Evolutionary conservation across 345 rosid species (phyloP).

Genomic region (Linum usitatissimum): DNA sequence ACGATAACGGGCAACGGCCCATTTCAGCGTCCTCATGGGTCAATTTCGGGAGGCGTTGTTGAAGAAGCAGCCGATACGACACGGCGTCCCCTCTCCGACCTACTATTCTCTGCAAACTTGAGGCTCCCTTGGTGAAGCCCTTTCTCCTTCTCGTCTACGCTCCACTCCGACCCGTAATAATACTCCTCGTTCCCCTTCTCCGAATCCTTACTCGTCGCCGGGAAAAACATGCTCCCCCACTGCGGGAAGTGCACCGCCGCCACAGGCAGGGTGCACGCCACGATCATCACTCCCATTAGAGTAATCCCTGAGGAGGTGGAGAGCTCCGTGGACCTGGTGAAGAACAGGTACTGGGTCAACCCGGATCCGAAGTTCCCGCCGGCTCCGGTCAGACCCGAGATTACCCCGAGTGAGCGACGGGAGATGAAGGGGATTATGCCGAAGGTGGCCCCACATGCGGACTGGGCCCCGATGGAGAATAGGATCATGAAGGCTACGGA

Average conservation of each 20-base stretch:
- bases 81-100: slow-evolving; percentile 7
- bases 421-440: slow-evolving; percentile 49
- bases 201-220: slow-evolving; percentile 5
- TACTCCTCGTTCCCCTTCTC: slow-evolving; percentile 6
- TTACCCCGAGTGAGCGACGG: slow-evolving; percentile 40
- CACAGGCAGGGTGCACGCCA: slow-evolving; percentile 9
- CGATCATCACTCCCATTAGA: slow-evolving; percentile 13
- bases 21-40: no score
- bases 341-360: slow-evolving; percentile 38
- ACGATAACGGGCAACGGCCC: no score
- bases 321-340: slow-evolving; percentile 18
- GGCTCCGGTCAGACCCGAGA: slow-evolving; percentile 43
- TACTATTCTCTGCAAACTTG: slow-evolving; percentile 14
- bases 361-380: slow-evolving; percentile 58
- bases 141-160: slow-evolving; percentile 14
- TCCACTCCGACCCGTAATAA: slow-evolving; percentile 15
- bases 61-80: not conserved
- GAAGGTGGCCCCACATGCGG: slow-evolving; percentile 54
- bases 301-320: slow-evolving; percentile 10
- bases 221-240: slow-evolving; percentile 17
- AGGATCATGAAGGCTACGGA: slow-evolving; percentile 37
- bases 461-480: slow-evolving; percentile 48
- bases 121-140: slow-evolving; percentile 14
- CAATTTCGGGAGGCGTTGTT: not conserved
- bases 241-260: slow-evolving; percentile 14